Evolutionary conservation across 2,329 filamentous ascomycete genomes (phyloP), one percentile per base, ranked within the genome.

Genomic region (Phoma sp.): DNA sequence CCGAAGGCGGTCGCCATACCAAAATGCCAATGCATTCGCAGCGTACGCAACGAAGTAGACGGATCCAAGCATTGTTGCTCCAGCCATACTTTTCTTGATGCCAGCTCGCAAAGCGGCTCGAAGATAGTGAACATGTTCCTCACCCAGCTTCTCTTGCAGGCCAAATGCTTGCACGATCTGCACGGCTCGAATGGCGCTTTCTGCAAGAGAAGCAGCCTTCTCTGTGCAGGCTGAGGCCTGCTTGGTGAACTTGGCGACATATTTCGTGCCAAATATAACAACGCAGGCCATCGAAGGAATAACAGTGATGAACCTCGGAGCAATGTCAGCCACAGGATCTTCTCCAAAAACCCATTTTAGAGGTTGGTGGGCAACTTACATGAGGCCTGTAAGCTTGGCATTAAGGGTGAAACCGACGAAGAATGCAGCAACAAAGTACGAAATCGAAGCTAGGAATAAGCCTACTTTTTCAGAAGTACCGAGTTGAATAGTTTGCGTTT

Each of bases 111-210:
- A 63, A 12, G 74, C 72, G 36, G 68, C 61, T 21, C 67, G 63
- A 13, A 79, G 68, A 40, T 74, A 66, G 2, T 63, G 57, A 17
- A 70, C 49, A 48, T 80, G 77, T 45, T 74, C 70, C 25, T 73
- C 62, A 50, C 75, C 76, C 6, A 81, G 64, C 37, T 69, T 68
- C 12, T 73, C 70, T n/a, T 74, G 74, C 45, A 79, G 73, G 24
- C 77, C 77, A 58, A 81, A 82, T 2, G 80, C 80, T 54, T 82
- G 80, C 5, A 82, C 78, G 17, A 80, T 76, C 44, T 78, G 78
- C 2, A 82, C 77, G 9, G 78, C 76, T 37, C 74, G 68, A 29
- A 82, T 74, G 6, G 79, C 76, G 48, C 77, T 79, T 39, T 80
- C 79, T 4, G 79, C 75, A 7, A 82, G 68, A 10, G 72, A 70